Base-by-base conservation (phyloP, 352 stramenopile genomes). In the Pythium grandisporangium region DNA sequence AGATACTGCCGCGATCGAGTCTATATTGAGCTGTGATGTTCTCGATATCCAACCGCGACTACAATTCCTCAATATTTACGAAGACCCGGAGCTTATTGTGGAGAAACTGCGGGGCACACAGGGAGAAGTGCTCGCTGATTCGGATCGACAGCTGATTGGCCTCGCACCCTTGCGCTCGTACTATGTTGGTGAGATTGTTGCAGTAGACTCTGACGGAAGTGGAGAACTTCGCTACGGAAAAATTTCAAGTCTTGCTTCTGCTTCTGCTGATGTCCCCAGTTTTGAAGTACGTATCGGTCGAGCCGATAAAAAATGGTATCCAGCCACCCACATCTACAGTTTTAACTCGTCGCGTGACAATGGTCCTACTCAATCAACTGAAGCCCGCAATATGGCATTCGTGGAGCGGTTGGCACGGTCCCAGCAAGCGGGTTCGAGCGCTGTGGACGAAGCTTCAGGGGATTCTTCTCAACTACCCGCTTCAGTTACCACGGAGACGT, bases 271-370 rank as follows among this genome's bases (percentile, higher is more conserved):
- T 6, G 41, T 88, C 17, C 70, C 56, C 37, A 61, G 54, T 29
- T 83, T 84, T 40, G 59, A 87, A 60, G 64, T 92, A 19, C 76
- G 68, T 36, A 43, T 88, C 25, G 55, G 58, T 5, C 72, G 69
- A 37, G 55, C 44, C 11, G 52, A 49, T 5, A 62, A 58, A 4
- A 59, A 33, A 26, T 73, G 63, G 64, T 54, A 71, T 26, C 39
- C 64, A 11, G 62, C 72, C 11, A 85, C 72, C 0, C 66, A 87
- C 21, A 59, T 93, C 19, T 86, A 69, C 45, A 83, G 76, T 37
- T 93, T 90, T 51, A 71, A 64, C 6, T 85, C 75, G 0, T 62
- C 53, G 32, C 64, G 78, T 8, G 36, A 56, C 10, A 37, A 48
- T 26, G 21, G 36, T 7, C 51, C 19, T 25, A 22, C 44, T 19